Evolutionary conservation across 2,329 filamentous ascomycete genomes (phyloP).

Genomic region (Sordariomycetes sp.): DNA sequence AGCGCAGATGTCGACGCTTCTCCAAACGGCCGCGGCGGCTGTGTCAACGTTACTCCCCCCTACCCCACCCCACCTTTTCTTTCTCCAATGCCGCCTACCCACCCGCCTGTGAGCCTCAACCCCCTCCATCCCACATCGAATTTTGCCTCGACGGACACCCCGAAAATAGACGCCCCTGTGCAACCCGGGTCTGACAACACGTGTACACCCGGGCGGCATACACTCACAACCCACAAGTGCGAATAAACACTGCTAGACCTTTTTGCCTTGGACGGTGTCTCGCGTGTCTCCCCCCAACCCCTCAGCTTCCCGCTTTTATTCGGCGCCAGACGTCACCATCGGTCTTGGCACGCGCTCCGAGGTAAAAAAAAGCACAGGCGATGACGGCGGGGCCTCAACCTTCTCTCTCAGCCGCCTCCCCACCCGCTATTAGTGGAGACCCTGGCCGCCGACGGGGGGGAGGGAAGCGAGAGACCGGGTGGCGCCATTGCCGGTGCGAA

Average conservation of each 20-base stretch:
- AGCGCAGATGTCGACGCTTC: neutral
- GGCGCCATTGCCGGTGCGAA: neutral
- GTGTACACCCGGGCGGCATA: too few relatives aligned
- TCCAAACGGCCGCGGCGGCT: neutral
- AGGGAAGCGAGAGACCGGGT: neutral
- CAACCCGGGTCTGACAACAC: neutral
- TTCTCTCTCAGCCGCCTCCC: too few relatives aligned
- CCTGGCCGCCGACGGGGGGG: neutral
- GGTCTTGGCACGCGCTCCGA: neutral
- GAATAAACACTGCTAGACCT: too few relatives aligned
- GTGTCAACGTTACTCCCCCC: neutral
- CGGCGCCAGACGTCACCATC: neutral
- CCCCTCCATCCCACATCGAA: neutral
- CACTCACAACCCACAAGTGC: neutral
- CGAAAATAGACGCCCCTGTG: neutral
- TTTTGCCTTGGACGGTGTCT: neutral
- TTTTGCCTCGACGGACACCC: neutral
- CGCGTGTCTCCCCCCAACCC: neutral
- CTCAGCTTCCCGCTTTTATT: neutral
- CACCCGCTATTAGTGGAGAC: neutral
- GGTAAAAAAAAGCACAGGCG: neutral
- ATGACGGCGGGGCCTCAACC: neutral
- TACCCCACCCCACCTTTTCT: neutral
- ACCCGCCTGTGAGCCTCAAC: neutral
- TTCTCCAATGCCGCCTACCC: neutral